Conservation (phyloP, 2,329 filamentous ascomycete species). For the Botrytis byssoidea region DNA sequence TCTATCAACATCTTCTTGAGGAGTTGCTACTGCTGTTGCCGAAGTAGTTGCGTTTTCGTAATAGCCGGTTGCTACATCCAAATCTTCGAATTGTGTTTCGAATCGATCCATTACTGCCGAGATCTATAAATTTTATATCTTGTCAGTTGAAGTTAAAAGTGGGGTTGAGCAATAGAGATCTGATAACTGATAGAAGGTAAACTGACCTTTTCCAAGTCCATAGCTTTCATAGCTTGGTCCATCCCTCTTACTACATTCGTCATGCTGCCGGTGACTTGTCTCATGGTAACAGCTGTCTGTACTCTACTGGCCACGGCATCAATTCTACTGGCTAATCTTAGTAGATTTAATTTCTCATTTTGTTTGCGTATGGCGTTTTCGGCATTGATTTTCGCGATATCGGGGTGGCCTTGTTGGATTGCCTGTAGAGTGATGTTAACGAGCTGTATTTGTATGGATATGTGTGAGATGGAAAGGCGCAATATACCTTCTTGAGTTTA, state of each 20-base stretch:
- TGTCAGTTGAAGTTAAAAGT: slow-evolving; percentile 3
- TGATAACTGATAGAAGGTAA: background rate
- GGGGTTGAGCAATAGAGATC: background rate
- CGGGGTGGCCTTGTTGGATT: slow-evolving; percentile 57
- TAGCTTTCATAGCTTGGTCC: slow-evolving; percentile 61
- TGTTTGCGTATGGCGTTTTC: slow-evolving; percentile 63
- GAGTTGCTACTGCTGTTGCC: slow-evolving; percentile 71
- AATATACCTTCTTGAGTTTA: slow-evolving; percentile 57
- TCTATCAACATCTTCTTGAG: slow-evolving; percentile 82
- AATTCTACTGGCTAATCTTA: slow-evolving; percentile 56
- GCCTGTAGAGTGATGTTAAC: slow-evolving; percentile 43
- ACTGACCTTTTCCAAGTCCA: slow-evolving; percentile 60
- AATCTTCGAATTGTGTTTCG: slow-evolving; percentile 54
- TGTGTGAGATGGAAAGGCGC: background rate
- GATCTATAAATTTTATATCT: slow-evolving; percentile 45
- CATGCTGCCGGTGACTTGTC: slow-evolving; percentile 60
- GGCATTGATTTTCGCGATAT: slow-evolving; percentile 63
- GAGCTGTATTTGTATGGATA: background rate
- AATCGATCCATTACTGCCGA: slow-evolving; percentile 66
- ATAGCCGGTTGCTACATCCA: slow-evolving; percentile 48
- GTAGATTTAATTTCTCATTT: slow-evolving; percentile 59
- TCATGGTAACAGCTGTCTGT: slow-evolving; percentile 64
- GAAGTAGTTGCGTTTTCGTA: slow-evolving; percentile 84
- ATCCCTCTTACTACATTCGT: slow-evolving; percentile 61
- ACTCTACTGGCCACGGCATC: slow-evolving; percentile 59